Evolutionary conservation across 306 rosid genomes (phyloP).

Genomic region (Comarum palustre): DNA sequence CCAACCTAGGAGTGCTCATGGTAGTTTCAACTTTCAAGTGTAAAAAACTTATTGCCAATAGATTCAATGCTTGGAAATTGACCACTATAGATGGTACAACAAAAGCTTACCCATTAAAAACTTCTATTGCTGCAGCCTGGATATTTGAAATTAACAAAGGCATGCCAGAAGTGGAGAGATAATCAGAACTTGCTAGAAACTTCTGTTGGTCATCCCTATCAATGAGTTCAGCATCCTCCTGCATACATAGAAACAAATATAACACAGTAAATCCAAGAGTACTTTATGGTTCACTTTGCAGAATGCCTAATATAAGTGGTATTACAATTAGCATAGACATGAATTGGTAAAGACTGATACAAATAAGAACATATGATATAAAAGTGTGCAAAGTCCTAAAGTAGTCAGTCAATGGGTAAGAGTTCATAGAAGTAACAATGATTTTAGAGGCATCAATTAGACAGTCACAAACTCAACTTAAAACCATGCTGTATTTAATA

Average conservation of each 20-base stretch:
- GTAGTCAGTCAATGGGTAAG: not conserved
- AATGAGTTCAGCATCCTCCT: conserved; percentile 72
- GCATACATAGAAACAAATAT: conserved; percentile 20
- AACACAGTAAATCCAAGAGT: not conserved
- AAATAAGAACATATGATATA: conserved; percentile 9
- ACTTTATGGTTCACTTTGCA: not conserved
- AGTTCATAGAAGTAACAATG: not conserved
- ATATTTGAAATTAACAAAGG: conserved; percentile 63
- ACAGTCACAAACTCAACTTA: not conserved
- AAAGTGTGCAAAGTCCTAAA: not conserved
- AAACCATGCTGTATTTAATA: not conserved
- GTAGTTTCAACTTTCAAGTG: not conserved
- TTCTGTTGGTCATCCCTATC: conserved; percentile 75
- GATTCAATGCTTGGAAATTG: not conserved
- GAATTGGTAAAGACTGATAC: not conserved
- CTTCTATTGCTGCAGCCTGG: conserved; percentile 67
- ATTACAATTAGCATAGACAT: not conserved
- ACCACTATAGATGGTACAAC: conserved; percentile 16
- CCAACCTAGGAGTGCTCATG: not conserved
- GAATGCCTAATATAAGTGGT: conserved; percentile 6
- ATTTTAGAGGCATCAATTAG: not conserved
- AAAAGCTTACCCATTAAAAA: conserved; percentile 74
- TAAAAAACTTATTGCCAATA: not conserved
- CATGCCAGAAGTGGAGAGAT: conserved; percentile 57
- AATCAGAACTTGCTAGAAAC: conserved; percentile 80